Percentiles rank a stretch among this genome's conserved stretches.
Conservation (phyloP, 2,329 filamentous ascomycete genomes). For the Metarhizium anisopliae region DNA sequence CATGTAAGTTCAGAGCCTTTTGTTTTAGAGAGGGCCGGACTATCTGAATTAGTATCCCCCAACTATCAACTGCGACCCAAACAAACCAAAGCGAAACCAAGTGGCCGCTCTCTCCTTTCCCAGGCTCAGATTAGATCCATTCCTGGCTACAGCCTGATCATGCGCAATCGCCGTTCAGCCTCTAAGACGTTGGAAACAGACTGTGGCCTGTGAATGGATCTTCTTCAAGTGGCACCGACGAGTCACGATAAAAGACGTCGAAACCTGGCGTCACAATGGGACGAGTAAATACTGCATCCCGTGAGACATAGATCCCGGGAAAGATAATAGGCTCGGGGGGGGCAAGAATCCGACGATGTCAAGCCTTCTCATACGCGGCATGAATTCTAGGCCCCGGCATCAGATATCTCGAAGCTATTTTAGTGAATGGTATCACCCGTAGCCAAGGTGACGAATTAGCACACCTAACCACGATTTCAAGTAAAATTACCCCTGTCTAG, state of each 20-base stretch:
- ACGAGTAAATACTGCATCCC: not conserved
- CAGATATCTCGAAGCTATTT: not conserved
- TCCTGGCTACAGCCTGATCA: not conserved
- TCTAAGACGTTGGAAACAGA: not conserved
- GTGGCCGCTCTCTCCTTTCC: not conserved
- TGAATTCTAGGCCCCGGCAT: not conserved
- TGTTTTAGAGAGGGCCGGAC: not conserved
- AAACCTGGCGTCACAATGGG: not conserved
- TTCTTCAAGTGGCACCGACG: not conserved
- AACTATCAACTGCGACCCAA: not conserved
- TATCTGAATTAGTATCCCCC: not conserved
- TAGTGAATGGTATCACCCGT: not conserved
- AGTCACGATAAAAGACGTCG: not conserved
- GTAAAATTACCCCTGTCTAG: not conserved
- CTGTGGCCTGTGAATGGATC: not conserved
- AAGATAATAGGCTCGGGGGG: not conserved
- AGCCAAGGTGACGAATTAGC: conserved; percentile 1
- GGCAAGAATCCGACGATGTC: not conserved
- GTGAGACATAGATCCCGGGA: not conserved
- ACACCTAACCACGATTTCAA: not conserved
- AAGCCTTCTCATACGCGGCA: not conserved
- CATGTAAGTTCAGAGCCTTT: not conserved
- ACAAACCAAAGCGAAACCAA: not conserved
- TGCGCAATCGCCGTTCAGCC: not conserved
- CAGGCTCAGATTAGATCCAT: not conserved